Conservation (phyloP, 371 early-diverging fungal species). For the Blakeslea trispora region DNA sequence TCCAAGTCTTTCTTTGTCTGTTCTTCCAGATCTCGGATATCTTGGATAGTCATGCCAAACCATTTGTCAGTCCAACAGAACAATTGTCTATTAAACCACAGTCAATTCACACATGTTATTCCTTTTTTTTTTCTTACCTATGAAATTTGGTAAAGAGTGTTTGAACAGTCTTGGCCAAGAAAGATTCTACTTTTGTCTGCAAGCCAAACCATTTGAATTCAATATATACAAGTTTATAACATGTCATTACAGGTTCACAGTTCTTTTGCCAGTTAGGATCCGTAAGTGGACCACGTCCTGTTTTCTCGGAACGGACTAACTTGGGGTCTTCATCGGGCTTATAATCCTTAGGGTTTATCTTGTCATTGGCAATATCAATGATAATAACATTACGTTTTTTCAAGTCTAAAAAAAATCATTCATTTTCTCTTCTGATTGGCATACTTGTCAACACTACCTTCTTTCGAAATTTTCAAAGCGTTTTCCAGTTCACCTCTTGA, state of each 20-base stretch:
- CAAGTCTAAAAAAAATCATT: constrained; percentile 27
- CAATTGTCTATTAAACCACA: constrained; percentile 56
- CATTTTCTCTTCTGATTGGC: too few relatives aligned
- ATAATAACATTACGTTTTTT: constrained; percentile 61
- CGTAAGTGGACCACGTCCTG: constrained; percentile 67
- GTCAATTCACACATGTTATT: too few relatives aligned
- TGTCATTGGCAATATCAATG: constrained; percentile 66
- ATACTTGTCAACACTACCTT: too few relatives aligned
- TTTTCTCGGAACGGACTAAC: constrained; percentile 60
- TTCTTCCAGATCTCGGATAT: constrained; percentile 63
- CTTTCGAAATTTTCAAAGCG: constrained; percentile 43
- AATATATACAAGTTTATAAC: constrained; percentile 73
- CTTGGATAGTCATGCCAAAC: constrained; percentile 72
- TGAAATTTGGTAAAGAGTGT: constrained; percentile 36
- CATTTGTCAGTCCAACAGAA: constrained; percentile 74
- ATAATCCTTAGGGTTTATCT: constrained; percentile 52
- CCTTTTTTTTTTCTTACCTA: too few relatives aligned
- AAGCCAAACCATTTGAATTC: constrained; percentile 75
- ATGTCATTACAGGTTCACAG: constrained; percentile 72
- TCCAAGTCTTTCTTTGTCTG: constrained; percentile 63
- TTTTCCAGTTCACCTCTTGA: constrained; percentile 74
- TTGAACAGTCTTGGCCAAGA: constrained; percentile 44
- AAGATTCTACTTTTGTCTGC: constrained; percentile 59
- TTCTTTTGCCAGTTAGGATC: constrained; percentile 41
- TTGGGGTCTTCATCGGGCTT: constrained; percentile 65